phyloP scores from a whole-genome alignment of 192 early-diverging fungal genomes.

The Coemansia furcata region DNA sequence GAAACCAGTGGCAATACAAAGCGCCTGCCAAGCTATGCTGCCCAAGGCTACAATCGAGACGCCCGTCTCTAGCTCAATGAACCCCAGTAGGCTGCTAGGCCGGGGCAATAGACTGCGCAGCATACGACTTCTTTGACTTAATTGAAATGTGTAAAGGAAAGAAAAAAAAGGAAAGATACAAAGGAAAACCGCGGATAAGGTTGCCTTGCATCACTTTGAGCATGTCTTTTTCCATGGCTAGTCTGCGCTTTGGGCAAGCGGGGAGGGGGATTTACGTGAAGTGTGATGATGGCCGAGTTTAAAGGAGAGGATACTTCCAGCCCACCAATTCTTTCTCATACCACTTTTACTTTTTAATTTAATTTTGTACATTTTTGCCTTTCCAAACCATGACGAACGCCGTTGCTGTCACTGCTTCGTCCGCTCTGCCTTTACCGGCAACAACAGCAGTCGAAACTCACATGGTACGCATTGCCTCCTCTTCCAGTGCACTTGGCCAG shows the following conservation, averaged over 20 bases:
- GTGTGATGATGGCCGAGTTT: background rate
- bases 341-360: constrained; percentile 1
- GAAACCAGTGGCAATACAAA: constrained; percentile 12
- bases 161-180: background rate
- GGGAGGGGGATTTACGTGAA: background rate
- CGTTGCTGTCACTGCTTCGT: constrained; percentile 41
- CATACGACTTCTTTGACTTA: constrained; percentile 3
- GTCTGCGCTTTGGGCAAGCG: background rate
- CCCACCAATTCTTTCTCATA: background rate
- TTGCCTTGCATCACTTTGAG: background rate
- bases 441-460: constrained; percentile 3
- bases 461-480: constrained; percentile 12
- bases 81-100: constrained; percentile 21
- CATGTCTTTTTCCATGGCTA: too few relatives aligned
- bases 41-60: constrained; percentile 1
- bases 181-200: background rate
- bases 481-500: background rate
- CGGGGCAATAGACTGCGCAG: constrained; percentile 21
- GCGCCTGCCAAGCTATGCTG: constrained; percentile 20
- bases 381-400: constrained; percentile 4
- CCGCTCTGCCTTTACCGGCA: constrained; percentile 36
- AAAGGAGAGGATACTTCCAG: background rate
- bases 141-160: background rate
- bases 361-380: background rate
- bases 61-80: constrained; percentile 20